These are phyloP conservation scores for Exophiala viscosa DNA, from an alignment of 2,329 filamentous ascomycete genomes.

Conservation along the genomic window DNA sequence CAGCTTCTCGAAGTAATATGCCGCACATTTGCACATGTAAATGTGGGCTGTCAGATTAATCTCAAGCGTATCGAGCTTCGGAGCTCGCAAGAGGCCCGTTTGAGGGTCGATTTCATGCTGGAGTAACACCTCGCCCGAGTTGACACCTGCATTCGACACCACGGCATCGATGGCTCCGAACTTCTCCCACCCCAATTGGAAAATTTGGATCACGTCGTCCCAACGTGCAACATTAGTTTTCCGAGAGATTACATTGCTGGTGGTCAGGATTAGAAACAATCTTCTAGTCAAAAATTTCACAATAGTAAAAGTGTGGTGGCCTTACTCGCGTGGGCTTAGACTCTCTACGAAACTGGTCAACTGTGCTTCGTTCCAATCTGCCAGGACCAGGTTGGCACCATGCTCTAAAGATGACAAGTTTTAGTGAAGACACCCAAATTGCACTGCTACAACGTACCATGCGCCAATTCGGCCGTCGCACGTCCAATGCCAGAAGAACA, in stretches of 20 bases:
- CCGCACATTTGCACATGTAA: conserved; percentile 26
- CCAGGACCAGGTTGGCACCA: conserved; percentile 1
- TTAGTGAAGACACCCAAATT: background rate
- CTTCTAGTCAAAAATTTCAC: background rate
- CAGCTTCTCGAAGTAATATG: conserved; percentile 25
- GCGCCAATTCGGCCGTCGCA: conserved; percentile 22
- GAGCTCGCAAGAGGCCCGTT: background rate
- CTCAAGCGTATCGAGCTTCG: conserved; percentile 25
- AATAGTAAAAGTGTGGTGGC: background rate
- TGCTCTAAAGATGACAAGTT: background rate
- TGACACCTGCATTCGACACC: conserved; percentile 29
- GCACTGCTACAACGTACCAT: conserved; percentile 1
- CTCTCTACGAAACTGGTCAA: background rate
- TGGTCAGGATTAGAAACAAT: too few relatives aligned
- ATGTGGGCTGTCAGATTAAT: conserved; percentile 26
- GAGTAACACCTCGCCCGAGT: conserved; percentile 19
- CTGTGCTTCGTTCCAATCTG: conserved; percentile 1
- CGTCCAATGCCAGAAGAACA: conserved; percentile 36
- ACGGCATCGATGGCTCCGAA: conserved; percentile 29
- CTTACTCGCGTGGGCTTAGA: background rate
- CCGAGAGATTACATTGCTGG: background rate
- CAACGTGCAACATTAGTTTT: conserved; percentile 10
- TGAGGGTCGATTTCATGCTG: conserved; percentile 1
- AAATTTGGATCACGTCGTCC: conserved; percentile 21
- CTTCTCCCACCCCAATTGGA: conserved; percentile 20